A percentile compares a stretch with the other conserved stretches of the same genome.
Evolutionary conservation across 2,329 filamentous ascomycete species (phyloP).

Genomic region (Neofusicoccum ribis): DNA sequence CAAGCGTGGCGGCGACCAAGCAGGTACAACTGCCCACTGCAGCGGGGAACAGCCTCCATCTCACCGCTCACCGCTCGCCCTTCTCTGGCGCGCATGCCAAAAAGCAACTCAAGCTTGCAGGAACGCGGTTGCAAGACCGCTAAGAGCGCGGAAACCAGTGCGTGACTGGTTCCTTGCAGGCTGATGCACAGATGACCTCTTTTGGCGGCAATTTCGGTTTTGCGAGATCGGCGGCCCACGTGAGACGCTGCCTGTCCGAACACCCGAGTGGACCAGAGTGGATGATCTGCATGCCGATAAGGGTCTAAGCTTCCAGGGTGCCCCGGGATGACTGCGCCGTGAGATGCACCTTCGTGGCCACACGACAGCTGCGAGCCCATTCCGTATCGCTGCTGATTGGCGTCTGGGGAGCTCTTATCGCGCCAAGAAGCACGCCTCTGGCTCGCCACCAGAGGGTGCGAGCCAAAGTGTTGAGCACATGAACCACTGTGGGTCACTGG

Average conservation of each 20-base stretch:
- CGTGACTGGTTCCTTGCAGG: background rate
- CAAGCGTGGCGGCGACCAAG: too few species aligned
- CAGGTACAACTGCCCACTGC: too few species aligned
- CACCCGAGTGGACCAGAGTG: background rate
- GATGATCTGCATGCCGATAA: constrained; percentile 11
- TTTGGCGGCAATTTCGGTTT: background rate
- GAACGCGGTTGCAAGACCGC: background rate
- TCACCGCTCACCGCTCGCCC: too few species aligned
- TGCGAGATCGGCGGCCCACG: background rate
- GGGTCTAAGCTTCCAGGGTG: constrained; percentile 13
- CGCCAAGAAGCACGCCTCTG: background rate
- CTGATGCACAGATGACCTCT: constrained; percentile 5
- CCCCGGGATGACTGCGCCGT: background rate
- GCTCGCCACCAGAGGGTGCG: background rate
- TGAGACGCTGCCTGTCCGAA: background rate
- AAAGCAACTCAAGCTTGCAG: background rate
- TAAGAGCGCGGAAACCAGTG: background rate
- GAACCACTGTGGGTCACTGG: background rate
- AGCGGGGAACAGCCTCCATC: too few species aligned
- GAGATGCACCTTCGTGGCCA: background rate
- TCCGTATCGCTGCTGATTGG: background rate
- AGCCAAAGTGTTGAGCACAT: background rate
- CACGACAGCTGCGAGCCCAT: background rate
- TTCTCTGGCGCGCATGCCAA: too few species aligned
- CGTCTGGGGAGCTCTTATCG: background rate